Conservation (phyloP, 2,329 filamentous ascomycete genomes). For the Pyrenochaeta sp. region DNA sequence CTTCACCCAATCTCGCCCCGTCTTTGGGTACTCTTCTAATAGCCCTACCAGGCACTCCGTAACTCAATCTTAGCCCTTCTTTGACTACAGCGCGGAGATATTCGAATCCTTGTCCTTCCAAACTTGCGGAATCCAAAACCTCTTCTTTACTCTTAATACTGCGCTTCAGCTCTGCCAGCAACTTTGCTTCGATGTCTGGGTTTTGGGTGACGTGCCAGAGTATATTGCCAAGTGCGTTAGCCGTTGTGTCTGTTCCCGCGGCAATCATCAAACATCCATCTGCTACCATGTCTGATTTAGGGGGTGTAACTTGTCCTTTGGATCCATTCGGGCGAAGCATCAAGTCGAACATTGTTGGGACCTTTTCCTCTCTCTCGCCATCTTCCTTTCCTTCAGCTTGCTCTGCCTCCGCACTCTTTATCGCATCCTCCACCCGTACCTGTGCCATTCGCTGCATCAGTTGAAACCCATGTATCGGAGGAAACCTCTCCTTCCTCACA, state of each 20-base stretch:
- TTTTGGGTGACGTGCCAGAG: conserved; percentile 21
- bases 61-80: conserved; percentile 18
- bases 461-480: conserved; percentile 15
- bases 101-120: conserved; percentile 16
- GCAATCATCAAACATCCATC: conserved; percentile 26
- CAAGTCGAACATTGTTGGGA: conserved; percentile 10
- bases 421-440: conserved; percentile 13
- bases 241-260: conserved; percentile 24
- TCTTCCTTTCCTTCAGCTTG: background rate
- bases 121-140: conserved; percentile 4
- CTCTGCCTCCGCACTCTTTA: background rate
- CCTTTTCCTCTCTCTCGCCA: background rate
- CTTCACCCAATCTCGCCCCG: conserved; percentile 11
- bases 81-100: conserved; percentile 22
- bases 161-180: conserved; percentile 10
- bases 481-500: conserved; percentile 10
- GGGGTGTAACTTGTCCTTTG: conserved; percentile 15
- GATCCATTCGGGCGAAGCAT: conserved; percentile 12
- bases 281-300: conserved; percentile 19
- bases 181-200: conserved; percentile 3
- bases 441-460: conserved; percentile 13
- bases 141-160: conserved; percentile 4
- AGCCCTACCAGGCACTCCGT: conserved; percentile 18
- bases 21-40: conserved; percentile 10
- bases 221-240: conserved; percentile 14